phyloP scores from a whole-genome alignment of 2,329 filamentous ascomycete species.

The Bipolaris gigantea region DNA sequence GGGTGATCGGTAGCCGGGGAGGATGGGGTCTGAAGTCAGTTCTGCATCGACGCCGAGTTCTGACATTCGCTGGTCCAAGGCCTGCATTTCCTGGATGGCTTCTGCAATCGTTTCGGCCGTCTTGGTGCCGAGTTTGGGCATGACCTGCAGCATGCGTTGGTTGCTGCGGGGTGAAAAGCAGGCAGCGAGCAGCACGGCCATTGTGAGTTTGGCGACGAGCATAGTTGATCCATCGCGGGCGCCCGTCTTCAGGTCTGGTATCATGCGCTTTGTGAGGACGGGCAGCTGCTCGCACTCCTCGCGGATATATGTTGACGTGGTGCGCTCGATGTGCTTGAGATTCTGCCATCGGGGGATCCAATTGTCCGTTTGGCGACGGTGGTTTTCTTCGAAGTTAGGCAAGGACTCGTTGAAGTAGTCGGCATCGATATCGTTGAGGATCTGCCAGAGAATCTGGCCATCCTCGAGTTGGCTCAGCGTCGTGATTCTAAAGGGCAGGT shows the following conservation, averaged over 20 bases:
- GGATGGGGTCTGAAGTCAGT: conserved; percentile 37
- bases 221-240: conserved; percentile 50
- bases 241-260: conserved; percentile 54
- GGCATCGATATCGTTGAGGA: conserved; percentile 51
- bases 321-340: conserved; percentile 54
- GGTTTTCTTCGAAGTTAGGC: conserved; percentile 48
- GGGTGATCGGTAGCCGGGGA: conserved; percentile 39
- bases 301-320: conserved; percentile 53
- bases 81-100: conserved; percentile 47
- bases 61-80: conserved; percentile 40
- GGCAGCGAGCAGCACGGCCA: conserved; percentile 52
- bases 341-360: conserved; percentile 59
- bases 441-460: conserved; percentile 53
- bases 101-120: conserved; percentile 45
- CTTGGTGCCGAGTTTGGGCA: conserved; percentile 43
- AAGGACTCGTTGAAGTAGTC: conserved; percentile 54
- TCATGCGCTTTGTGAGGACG: conserved; percentile 44
- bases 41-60: conserved; percentile 42
- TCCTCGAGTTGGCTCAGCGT: conserved; percentile 51
- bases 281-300: conserved; percentile 49
- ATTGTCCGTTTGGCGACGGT: conserved; percentile 49
- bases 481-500: conserved; percentile 42
- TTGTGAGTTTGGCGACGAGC: conserved; percentile 49
- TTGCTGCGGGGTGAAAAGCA: conserved; percentile 54
- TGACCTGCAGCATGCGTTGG: conserved; percentile 50